phyloP scores from a whole-genome alignment of 202 grass and related monocot genomes.

The Saccharum hybrid region DNA sequence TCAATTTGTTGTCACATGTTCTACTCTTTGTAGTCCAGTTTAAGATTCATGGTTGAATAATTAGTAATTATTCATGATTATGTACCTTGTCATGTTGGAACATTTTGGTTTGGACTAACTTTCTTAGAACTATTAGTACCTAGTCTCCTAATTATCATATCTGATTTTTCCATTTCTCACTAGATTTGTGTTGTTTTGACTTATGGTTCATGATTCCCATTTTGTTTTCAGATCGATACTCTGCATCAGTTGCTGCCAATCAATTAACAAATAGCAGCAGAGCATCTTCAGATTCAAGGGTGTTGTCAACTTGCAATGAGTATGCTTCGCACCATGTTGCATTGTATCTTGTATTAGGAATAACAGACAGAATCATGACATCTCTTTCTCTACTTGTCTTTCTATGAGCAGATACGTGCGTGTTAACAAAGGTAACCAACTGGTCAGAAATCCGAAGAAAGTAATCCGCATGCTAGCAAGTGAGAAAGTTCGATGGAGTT shows the following conservation, averaged over 20 bases:
- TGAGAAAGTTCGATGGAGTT: slow-evolving; percentile 95
- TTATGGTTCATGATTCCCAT: slow-evolving; percentile 6
- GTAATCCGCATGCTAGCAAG: slow-evolving; percentile 84
- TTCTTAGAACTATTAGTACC: slow-evolving; percentile 21
- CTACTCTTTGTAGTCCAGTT: slow-evolving; percentile 25
- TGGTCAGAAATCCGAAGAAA: slow-evolving; percentile 91
- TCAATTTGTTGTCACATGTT: slow-evolving; percentile 7
- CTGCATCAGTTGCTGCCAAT: slow-evolving; percentile 33
- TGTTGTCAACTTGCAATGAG: slow-evolving; percentile 53
- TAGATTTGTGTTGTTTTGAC: slow-evolving; percentile 27
- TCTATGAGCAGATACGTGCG: slow-evolving; percentile 69
- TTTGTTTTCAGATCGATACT: slow-evolving; percentile 62
- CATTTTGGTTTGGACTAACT: slow-evolving; percentile 7
- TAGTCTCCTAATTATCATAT: not conserved
- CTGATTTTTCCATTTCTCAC: slow-evolving; percentile 12
- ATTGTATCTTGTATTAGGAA: slow-evolving; percentile 29
- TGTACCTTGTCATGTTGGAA: slow-evolving; percentile 24
- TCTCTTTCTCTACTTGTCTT: not conserved
- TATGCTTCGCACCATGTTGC: slow-evolving; percentile 51
- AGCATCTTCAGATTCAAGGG: slow-evolving; percentile 50
- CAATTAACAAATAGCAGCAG: slow-evolving; percentile 49
- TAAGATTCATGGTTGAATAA: not conserved
- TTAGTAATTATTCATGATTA: slow-evolving; percentile 5
- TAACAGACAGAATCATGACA: not conserved
- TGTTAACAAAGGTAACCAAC: slow-evolving; percentile 84